Base-by-base conservation (phyloP, 805 yeast species). In the Saccharomycopsis lassenensis region DNA sequence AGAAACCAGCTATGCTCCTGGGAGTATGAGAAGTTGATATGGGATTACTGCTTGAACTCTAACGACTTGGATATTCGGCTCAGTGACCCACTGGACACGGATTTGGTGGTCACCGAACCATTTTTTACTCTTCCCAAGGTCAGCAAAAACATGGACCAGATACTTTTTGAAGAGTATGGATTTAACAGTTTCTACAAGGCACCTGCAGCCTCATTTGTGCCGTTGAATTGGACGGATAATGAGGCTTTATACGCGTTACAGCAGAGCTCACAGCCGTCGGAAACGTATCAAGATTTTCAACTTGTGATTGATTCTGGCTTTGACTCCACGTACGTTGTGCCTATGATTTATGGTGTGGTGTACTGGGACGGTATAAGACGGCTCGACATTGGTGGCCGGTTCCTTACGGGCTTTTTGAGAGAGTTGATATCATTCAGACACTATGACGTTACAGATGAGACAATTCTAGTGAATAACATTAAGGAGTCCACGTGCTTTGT, bases 381-480 rank as follows among this genome's bases (percentile, higher is more conserved):
- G 43, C 58, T 87, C 36, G 89, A 86, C 30, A 71, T 93, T 31
- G 98, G 91, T 0, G 99, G 99, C 0, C 69, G 83, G 39, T 63
- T 83, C 33, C 57, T 91, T 35, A 83, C 85, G 36, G 95, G 95
- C 3, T 71, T 78, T 33, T 56, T 93, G 35, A 67, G 86, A 44
- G 97, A 91, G 51, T 66, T 83, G 33, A 71, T 89, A 8, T 84
- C 95, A 2, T 91, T 81, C 52, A 65, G 96, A 36, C 91, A 91
- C 59, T 91, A 87, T 55, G 89, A 91, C 51, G 86, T 91, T 47
- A 76, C 84, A 52, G 95, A 91, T 43, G 99, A 93, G 56, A 78
- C 94, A 0, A 63, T 81, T 2, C 58, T 91, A 31, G 77, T 91
- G 33, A 84, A 86, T 51, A 76, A 80, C 32, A 81, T 93, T 46